Percentiles rank a stretch among this genome's conserved stretches.
Conservation (phyloP, 164 flowering plant genomes). For the Liquidambar formosana region DNA sequence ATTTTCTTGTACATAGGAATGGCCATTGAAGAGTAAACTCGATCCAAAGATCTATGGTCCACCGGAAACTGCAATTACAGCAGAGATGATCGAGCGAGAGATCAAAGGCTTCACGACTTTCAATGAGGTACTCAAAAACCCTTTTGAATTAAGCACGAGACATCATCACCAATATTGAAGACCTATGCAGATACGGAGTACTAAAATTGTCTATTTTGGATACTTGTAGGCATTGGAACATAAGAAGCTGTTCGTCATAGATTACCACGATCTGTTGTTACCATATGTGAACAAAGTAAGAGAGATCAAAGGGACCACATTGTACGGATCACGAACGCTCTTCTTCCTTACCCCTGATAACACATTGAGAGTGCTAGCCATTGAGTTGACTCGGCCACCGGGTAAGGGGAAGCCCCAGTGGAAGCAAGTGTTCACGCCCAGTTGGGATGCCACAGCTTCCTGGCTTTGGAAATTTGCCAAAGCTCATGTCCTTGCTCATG, state of each 20-base stretch:
- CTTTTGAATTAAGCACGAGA: too few relatives aligned
- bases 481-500: slow-evolving; percentile 68
- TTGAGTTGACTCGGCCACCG: slow-evolving; percentile 66
- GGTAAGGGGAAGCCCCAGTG: slow-evolving; percentile 44
- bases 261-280: slow-evolving; percentile 62
- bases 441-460: slow-evolving; percentile 42
- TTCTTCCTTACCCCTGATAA: slow-evolving; percentile 47
- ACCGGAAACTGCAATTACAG: slow-evolving; percentile 41
- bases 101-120: slow-evolving; percentile 32
- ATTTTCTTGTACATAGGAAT: slow-evolving; percentile 36
- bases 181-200: neutral
- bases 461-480: slow-evolving; percentile 82
- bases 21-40: slow-evolving; percentile 54
- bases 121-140: slow-evolving; percentile 31
- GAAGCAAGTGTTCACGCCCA: slow-evolving; percentile 53
- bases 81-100: slow-evolving; percentile 28
- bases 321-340: slow-evolving; percentile 72
- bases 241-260: slow-evolving; percentile 61
- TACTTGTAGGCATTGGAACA: slow-evolving; percentile 47
- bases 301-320: slow-evolving; percentile 42
- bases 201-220: neutral
- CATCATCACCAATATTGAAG: too few relatives aligned
- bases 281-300: slow-evolving; percentile 60
- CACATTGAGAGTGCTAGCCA: slow-evolving; percentile 62
- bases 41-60: slow-evolving; percentile 48